A percentile compares a stretch with the other conserved stretches of the same genome.
phyloP scores from a whole-genome alignment of 306 rosid genomes.

The Glycine tomentella region DNA sequence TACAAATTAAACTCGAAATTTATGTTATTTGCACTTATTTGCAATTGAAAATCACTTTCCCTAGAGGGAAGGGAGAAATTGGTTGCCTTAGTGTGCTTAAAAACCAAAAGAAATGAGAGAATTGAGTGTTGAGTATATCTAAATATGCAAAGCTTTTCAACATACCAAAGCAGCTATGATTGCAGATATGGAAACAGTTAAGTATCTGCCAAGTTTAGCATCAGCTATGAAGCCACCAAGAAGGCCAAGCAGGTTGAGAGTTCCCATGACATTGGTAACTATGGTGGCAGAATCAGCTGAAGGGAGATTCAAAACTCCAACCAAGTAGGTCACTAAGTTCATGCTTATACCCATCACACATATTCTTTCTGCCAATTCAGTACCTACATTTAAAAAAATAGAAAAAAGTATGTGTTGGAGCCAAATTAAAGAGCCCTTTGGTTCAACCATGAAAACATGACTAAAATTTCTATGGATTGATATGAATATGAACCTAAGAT shows the following conservation, averaged over 20 bases:
- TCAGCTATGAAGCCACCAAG: constrained; percentile 93
- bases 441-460: neutral
- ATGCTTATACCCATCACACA: constrained; percentile 87
- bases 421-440: neutral
- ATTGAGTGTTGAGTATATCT: neutral
- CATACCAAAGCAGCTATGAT: constrained; percentile 73
- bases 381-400: constrained; percentile 58
- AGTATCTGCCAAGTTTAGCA: constrained; percentile 84
- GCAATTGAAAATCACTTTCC: neutral
- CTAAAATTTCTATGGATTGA: constrained; percentile 11
- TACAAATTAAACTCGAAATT: neutral
- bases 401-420: neutral
- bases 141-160: constrained; percentile 16
- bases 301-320: constrained; percentile 70
- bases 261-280: constrained; percentile 89
- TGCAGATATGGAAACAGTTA: constrained; percentile 69
- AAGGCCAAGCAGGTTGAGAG: constrained; percentile 91
- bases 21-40: neutral
- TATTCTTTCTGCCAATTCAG: constrained; percentile 90
- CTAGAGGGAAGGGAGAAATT: neutral
- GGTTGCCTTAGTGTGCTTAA: neutral
- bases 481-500: constrained; percentile 77
- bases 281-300: constrained; percentile 85
- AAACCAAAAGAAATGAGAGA: neutral
- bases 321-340: constrained; percentile 91